Evolutionary conservation across 345 rosid genomes (phyloP), one percentile per base, ranked within the genome.

Genomic region (Heritiera fomes): DNA sequence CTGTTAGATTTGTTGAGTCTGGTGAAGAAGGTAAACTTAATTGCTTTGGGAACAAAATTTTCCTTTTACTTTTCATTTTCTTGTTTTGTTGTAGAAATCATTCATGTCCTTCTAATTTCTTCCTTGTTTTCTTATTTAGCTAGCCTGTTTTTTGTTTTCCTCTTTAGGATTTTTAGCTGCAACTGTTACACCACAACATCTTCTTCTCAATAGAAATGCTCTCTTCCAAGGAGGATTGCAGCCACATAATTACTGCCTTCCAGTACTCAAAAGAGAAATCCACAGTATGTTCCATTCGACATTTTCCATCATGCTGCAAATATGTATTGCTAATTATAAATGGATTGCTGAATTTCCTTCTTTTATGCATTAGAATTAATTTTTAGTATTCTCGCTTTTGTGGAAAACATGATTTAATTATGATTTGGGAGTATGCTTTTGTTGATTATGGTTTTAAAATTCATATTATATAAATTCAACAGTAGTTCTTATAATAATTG

Each of bases 171-270:
- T 5, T 81, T 87, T 94, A 45, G 97, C 95, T 23, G 99, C 97
- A 71, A 96, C 98, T 67, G 97, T 96, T 78, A 92, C 97, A 23
- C 99, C 98, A 28, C 99, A 94, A 67, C 99, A 96, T 86, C 95
- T 94, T 80, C 88, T 96, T 82, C 97, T 94, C 67, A 96, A 92
- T 72, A 88, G 99, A 76, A 94, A 94, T 73, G 94, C 97, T 63
- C 84, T 96, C 46, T 96, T 96, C 87, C 92, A 92, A 86, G 97
- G 99, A 77, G 99, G 98, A 85, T 72, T 94, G 80, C 98, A 88
- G 78, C 98, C 99, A 0, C 98, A 94, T 85, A 92, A 82, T 78
- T 96, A 94, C 85, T 96, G 99, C 78, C 98, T 96, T 83, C 97
- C 97, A 3, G 91, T 96, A 50, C 97, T 96, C 63, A 94, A 92